phyloP scores from a whole-genome alignment of 148 eudicot species.

The Diospyros lotus region DNA sequence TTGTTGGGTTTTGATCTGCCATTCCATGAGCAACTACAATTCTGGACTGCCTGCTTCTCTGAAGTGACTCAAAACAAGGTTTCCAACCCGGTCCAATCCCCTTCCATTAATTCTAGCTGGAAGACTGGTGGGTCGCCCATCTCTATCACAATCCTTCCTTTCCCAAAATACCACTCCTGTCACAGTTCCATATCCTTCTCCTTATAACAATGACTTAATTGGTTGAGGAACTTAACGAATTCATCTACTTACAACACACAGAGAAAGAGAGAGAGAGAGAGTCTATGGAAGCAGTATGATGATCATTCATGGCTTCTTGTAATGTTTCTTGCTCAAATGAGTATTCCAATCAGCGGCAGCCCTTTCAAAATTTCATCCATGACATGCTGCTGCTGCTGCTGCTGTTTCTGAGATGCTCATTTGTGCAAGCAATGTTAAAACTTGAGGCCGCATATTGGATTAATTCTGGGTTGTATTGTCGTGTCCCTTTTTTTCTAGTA shows the following conservation, averaged over 20 bases:
- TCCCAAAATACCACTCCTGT: not conserved
- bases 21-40: slow-evolving; percentile 20
- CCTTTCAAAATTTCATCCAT: not conserved
- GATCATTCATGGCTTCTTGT: slow-evolving; percentile 11
- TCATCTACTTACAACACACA: not conserved
- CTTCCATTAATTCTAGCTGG: not conserved
- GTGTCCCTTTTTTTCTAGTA: too few relatives aligned
- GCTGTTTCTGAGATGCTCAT: slow-evolving; percentile 29
- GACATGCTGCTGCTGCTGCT: not conserved
- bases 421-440: slow-evolving; percentile 19
- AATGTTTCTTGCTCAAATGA: slow-evolving; percentile 34
- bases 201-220: not conserved
- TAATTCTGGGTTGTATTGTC: too few relatives aligned
- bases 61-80: not conserved
- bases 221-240: not conserved
- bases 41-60: not conserved
- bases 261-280: slow-evolving; percentile 9
- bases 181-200: not conserved
- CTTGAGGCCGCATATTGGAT: slow-evolving; percentile 1
- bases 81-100: not conserved
- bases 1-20: slow-evolving; percentile 16
- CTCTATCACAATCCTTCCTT: not conserved
- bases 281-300: not conserved
- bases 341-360: slow-evolving; percentile 18
- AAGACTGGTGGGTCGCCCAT: not conserved